A percentile compares a stretch with the other conserved stretches of the same genome.
These are phyloP conservation scores for Schizophyllum amplum DNA, from an alignment of 1,284 basidiomycete genomes.

Conservation along the genomic window DNA sequence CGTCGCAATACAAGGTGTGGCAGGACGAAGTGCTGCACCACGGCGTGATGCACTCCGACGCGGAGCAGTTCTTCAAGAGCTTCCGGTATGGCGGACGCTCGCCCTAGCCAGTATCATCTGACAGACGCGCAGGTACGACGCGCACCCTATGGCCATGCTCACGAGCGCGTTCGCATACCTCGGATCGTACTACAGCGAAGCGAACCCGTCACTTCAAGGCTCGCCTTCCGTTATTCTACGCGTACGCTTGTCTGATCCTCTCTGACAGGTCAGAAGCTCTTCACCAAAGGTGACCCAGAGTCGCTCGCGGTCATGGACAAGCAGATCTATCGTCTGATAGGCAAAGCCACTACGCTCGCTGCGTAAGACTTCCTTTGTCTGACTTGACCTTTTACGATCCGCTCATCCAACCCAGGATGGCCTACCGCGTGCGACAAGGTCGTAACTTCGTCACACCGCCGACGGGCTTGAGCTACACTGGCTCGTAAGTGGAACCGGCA, in stretches of 20 bases:
- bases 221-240: conserved; percentile 6
- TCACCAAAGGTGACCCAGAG: conserved; percentile 55
- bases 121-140: conserved; percentile 55
- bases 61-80: conserved; percentile 72
- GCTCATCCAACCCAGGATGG: conserved; percentile 48
- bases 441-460: conserved; percentile 83
- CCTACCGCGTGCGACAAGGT: conserved; percentile 83
- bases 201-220: conserved; percentile 74
- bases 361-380: conserved; percentile 45
- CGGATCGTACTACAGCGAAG: conserved; percentile 78
- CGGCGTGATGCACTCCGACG: conserved; percentile 67
- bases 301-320: conserved; percentile 79
- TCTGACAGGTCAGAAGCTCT: conserved; percentile 64
- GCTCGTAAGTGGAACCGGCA: conserved; percentile 38
- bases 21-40: conserved; percentile 74
- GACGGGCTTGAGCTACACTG: conserved; percentile 73
- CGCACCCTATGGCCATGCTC: conserved; percentile 84
- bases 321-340: conserved; percentile 82
- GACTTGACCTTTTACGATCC: conserved; percentile 2
- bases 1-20: conserved; percentile 52
- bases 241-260: not conserved
- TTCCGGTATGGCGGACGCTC: conserved; percentile 46
- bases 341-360: conserved; percentile 81
- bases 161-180: conserved; percentile 80
- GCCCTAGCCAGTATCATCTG: conserved; percentile 1